These are phyloP conservation scores for Polytolypa hystricis DNA, from an alignment of 2,329 filamentous ascomycete species.

Conservation along the genomic window DNA sequence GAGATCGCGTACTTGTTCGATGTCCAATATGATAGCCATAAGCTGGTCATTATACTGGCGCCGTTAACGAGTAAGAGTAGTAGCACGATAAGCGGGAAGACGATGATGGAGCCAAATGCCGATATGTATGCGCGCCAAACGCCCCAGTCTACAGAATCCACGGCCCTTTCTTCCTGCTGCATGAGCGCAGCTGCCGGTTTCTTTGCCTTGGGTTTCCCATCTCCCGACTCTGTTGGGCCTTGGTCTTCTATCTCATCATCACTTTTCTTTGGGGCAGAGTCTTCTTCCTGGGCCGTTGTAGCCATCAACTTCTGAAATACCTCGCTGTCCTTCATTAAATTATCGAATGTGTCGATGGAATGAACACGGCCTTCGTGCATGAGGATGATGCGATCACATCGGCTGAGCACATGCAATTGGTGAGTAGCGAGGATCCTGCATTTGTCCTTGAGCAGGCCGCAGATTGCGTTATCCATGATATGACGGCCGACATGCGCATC, in stretches of 20 bases:
- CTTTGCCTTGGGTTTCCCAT: slow-evolving; percentile 30
- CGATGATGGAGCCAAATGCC: slow-evolving; percentile 60
- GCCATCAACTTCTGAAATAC: slow-evolving; percentile 75
- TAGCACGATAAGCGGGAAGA: slow-evolving; percentile 47
- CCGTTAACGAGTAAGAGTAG: slow-evolving; percentile 64
- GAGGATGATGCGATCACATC: slow-evolving; percentile 86
- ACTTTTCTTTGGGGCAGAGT: slow-evolving; percentile 35
- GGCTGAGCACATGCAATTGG: slow-evolving; percentile 81
- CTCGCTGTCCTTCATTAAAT: slow-evolving; percentile 68
- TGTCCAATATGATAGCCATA: slow-evolving; percentile 95
- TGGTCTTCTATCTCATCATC: slow-evolving; percentile 35
- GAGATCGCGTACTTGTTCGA: slow-evolving; percentile 59
- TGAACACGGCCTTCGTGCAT: slow-evolving; percentile 79
- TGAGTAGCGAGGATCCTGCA: slow-evolving; percentile 88
- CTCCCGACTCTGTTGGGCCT: slow-evolving; percentile 38
- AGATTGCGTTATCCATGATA: slow-evolving; percentile 89
- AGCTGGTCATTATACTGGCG: slow-evolving; percentile 72
- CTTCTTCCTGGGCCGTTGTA: slow-evolving; percentile 57
- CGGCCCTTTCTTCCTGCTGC: slow-evolving; percentile 48
- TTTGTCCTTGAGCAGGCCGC: slow-evolving; percentile 77
- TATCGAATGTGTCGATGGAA: slow-evolving; percentile 79
- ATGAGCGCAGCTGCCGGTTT: slow-evolving; percentile 29
- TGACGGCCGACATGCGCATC: slow-evolving; percentile 51
- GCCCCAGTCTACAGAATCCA: slow-evolving; percentile 65
- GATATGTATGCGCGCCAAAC: slow-evolving; percentile 69